Conservation (phyloP, 1,139 yeast species). For the Saccharomyces pastorianus region DNA sequence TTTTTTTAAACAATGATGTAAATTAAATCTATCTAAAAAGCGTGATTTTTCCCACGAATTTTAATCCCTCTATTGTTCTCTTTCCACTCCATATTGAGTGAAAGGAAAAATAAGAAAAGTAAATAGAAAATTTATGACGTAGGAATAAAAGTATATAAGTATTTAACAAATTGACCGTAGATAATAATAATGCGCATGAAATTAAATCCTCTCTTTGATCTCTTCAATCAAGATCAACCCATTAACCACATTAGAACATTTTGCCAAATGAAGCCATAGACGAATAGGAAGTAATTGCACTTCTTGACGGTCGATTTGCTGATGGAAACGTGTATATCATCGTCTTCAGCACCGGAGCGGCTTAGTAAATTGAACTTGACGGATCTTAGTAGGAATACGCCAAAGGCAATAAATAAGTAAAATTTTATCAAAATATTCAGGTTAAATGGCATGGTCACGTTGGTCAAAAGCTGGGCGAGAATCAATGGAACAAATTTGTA, state of each 20-base stretch:
- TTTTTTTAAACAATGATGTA: background rate
- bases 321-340: slow-evolving; percentile 45
- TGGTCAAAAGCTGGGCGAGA: slow-evolving; percentile 37
- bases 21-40: background rate
- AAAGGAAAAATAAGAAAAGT: background rate
- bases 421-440: slow-evolving; percentile 37
- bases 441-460: slow-evolving; percentile 34
- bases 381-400: slow-evolving; percentile 74
- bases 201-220: background rate
- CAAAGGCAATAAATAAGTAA: slow-evolving; percentile 46
- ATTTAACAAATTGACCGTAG: background rate
- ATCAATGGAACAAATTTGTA: slow-evolving; percentile 85
- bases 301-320: slow-evolving; percentile 67
- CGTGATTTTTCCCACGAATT: background rate
- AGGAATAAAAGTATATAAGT: background rate
- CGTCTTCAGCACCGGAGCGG: slow-evolving; percentile 38
- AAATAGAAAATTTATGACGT: background rate
- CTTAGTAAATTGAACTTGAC: slow-evolving; percentile 62
- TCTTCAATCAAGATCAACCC: slow-evolving; percentile 20
- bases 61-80: background rate
- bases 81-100: background rate
- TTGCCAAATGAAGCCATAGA: slow-evolving; percentile 80
- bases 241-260: slow-evolving; percentile 51
- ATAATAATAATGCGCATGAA: background rate
- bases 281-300: slow-evolving; percentile 77